Conservation (phyloP, 2,329 filamentous ascomycete species). For the Raffaelea deltoideospora region DNA sequence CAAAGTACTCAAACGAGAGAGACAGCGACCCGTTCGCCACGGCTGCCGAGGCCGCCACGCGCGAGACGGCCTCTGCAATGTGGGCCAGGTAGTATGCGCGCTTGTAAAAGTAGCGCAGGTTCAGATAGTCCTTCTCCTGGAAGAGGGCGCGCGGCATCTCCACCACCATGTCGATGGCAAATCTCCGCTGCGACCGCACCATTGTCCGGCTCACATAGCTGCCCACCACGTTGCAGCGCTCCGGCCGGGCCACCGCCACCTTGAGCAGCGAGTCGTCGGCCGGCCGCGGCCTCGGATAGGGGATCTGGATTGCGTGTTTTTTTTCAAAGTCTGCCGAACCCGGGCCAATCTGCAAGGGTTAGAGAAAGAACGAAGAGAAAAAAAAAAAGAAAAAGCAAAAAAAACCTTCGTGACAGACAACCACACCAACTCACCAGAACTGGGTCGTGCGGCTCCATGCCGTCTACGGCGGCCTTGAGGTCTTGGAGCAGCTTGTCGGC, state of each 20-base stretch:
- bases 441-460: constrained; percentile 31
- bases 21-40: constrained; percentile 39
- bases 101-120: constrained; percentile 90
- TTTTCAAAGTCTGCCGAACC: constrained; percentile 54
- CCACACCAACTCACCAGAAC: constrained; percentile 37
- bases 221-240: constrained; percentile 72
- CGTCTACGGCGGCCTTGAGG: constrained; percentile 37
- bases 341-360: constrained; percentile 41
- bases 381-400: neutral
- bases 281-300: constrained; percentile 72
- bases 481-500: constrained; percentile 34
- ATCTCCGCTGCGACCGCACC: constrained; percentile 41
- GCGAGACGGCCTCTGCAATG: constrained; percentile 53
- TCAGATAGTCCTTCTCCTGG: constrained; percentile 87
- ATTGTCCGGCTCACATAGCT: constrained; percentile 71
- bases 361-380: neutral
- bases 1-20: constrained; percentile 47
- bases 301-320: constrained; percentile 53
- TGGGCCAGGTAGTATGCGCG: constrained; percentile 82
- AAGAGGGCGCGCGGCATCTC: constrained; percentile 71
- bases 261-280: constrained; percentile 66
- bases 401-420: too few relatives aligned
- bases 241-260: constrained; percentile 60
- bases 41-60: constrained; percentile 35
- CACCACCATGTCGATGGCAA: constrained; percentile 68